Percentiles rank a stretch among this genome's conserved stretches.
phyloP scores from a whole-genome alignment of 192 early-diverging fungal genomes.

The Chytriomyces sp. region DNA sequence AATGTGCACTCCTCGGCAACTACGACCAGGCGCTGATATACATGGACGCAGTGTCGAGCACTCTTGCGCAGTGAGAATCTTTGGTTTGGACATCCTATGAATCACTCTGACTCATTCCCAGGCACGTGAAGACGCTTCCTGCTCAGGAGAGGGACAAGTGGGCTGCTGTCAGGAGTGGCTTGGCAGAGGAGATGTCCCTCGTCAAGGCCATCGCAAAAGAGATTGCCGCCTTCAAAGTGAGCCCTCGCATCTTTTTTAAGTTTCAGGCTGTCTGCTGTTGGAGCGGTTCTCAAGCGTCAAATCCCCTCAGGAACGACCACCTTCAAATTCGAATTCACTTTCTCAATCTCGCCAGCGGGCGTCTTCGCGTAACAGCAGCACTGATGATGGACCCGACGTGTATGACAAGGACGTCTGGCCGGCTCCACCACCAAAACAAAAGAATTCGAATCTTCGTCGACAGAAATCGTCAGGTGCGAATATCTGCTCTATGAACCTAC shows the following conservation, averaged over 20 bases:
- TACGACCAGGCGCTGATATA: slow-evolving; percentile 62
- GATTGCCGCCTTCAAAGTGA: slow-evolving; percentile 60
- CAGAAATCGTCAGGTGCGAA: slow-evolving; percentile 3
- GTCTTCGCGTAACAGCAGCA: background rate
- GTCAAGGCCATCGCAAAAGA: slow-evolving; percentile 61
- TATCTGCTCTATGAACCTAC: too few relatives aligned
- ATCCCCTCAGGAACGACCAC: background rate
- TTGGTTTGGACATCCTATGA: background rate
- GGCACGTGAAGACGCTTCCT: slow-evolving; percentile 50
- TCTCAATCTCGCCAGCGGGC: background rate
- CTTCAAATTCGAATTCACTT: background rate
- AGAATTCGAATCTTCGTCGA: background rate
- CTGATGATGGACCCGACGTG: background rate
- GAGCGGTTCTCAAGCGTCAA: background rate
- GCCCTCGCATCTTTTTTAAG: background rate
- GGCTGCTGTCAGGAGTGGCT: slow-evolving; percentile 41
- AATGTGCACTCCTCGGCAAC: slow-evolving; percentile 63
- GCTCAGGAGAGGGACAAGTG: slow-evolving; percentile 48
- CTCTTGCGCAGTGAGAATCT: slow-evolving; percentile 44
- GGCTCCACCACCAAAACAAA: slow-evolving; percentile 50
- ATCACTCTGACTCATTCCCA: slow-evolving; percentile 8
- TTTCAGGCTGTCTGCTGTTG: too few relatives aligned
- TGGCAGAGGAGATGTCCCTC: slow-evolving; percentile 54
- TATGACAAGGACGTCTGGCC: slow-evolving; percentile 62
- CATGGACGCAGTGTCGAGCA: slow-evolving; percentile 60